phyloP scores from a whole-genome alignment of 2,329 filamentous ascomycete species.

The Cadophora sp. region DNA sequence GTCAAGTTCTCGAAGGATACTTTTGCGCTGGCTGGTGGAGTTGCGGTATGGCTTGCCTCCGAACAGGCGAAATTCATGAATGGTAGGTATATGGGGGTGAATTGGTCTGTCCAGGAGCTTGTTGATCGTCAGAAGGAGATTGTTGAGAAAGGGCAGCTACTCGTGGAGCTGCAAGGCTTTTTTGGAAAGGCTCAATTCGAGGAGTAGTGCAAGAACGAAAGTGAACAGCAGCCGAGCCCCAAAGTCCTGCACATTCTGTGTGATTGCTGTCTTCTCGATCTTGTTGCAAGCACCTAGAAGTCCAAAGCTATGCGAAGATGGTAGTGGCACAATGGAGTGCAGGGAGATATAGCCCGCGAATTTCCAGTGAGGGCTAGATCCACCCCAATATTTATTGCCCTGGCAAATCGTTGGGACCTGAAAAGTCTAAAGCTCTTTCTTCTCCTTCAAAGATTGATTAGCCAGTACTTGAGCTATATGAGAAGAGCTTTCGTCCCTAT shows the following conservation, averaged over 20 bases:
- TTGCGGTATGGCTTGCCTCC: conserved; percentile 39
- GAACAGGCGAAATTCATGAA: conserved; percentile 40
- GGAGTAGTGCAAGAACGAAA: neutral
- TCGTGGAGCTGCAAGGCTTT: neutral
- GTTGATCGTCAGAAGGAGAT: conserved; percentile 13
- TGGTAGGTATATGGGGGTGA: conserved; percentile 40
- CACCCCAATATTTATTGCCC: too few species aligned
- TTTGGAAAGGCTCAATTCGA: neutral
- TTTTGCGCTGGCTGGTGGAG: conserved; percentile 41
- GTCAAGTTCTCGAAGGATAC: conserved; percentile 43
- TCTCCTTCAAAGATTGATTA: neutral
- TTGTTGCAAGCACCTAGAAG: too few species aligned
- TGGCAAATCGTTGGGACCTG: neutral
- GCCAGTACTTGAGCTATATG: neutral
- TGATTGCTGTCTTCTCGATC: neutral
- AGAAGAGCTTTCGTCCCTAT: conserved; percentile 7
- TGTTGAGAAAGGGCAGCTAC: neutral
- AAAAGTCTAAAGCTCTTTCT: neutral
- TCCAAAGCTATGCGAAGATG: too few species aligned
- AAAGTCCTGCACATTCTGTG: neutral
- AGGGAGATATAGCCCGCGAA: too few species aligned
- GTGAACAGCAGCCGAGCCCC: too few species aligned
- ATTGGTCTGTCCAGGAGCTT: conserved; percentile 45
- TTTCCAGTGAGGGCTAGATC: too few species aligned
- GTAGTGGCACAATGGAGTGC: too few species aligned